phyloP scores from a whole-genome alignment of 441 rosid genomes.

The Pelargonium hybrid region DNA sequence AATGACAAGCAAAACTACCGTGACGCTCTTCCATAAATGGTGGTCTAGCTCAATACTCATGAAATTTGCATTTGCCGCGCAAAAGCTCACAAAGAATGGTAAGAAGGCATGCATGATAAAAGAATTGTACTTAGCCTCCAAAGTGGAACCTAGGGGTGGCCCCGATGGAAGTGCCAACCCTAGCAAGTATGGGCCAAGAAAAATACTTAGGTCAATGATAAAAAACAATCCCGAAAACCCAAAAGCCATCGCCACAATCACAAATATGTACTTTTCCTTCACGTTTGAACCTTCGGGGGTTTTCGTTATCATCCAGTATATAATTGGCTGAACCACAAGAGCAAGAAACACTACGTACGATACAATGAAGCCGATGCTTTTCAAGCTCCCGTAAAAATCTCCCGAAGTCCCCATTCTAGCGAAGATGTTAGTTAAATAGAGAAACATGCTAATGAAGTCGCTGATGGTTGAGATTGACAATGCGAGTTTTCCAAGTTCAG shows the following conservation, averaged over 20 bases:
- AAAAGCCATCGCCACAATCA: not conserved
- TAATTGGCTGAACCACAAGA: not conserved
- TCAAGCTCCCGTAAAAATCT: not conserved
- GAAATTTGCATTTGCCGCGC: not conserved
- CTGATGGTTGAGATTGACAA: constrained; percentile 31
- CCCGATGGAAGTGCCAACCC: not conserved
- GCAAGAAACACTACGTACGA: not conserved
- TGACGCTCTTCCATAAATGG: not conserved
- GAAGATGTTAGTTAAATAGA: not conserved
- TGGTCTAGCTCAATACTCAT: not conserved
- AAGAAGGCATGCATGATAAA: not conserved
- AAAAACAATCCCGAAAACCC: not conserved
- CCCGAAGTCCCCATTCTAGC: not conserved
- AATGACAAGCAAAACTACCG: not conserved
- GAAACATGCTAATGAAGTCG: not conserved
- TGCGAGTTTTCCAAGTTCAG: constrained; percentile 50
- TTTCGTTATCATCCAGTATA: not conserved
- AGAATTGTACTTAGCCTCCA: not conserved
- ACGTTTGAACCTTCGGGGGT: not conserved
- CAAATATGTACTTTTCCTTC: not conserved
- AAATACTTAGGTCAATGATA: not conserved
- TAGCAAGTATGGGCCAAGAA: not conserved
- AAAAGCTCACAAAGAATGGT: not conserved
- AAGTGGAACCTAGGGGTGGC: not conserved
- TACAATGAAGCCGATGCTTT: not conserved